Percentiles rank a stretch among this genome's conserved stretches.
These are phyloP conservation scores for Hymenotorrendiella dingleyae DNA, from an alignment of 2,329 filamentous ascomycete genomes.

Conservation along the genomic window DNA sequence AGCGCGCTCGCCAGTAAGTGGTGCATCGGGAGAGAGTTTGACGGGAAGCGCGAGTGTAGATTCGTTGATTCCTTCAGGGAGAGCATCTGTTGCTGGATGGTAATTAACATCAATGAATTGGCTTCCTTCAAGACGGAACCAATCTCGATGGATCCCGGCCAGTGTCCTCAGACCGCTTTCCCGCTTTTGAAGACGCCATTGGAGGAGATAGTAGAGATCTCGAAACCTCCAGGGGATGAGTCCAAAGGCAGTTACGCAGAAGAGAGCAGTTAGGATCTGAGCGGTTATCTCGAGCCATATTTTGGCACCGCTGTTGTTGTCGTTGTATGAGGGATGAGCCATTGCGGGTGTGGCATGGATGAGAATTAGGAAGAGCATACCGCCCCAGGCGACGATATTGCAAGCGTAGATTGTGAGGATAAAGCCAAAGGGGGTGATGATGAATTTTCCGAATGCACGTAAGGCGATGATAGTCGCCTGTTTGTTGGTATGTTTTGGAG, in stretches of 20 bases:
- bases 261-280: conserved; percentile 74
- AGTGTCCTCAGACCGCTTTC: conserved; percentile 11
- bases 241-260: conserved; percentile 79
- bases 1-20: conserved; percentile 63
- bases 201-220: conserved; percentile 65
- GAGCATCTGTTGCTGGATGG: conserved; percentile 33
- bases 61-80: conserved; percentile 30
- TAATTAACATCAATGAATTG: conserved; percentile 39
- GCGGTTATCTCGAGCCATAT: conserved; percentile 80
- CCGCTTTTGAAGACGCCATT: conserved; percentile 24
- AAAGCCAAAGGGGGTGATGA: conserved; percentile 68
- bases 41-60: conserved; percentile 54
- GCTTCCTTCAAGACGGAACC: conserved; percentile 66
- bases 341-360: conserved; percentile 66
- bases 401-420: conserved; percentile 71
- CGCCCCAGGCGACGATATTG: conserved; percentile 80
- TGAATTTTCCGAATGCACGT: conserved; percentile 61
- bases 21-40: conserved; percentile 54
- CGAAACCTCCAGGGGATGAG: conserved; percentile 79
- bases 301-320: conserved; percentile 64
- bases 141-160: conserved; percentile 64
- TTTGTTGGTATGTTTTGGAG: conserved; percentile 45
- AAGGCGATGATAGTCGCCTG: conserved; percentile 51
- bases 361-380: conserved; percentile 80
- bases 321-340: conserved; percentile 44